Percentiles rank a stretch among this genome's conserved stretches.
Evolutionary conservation across 176 grass and related monocot genomes (phyloP).

Genomic region (Zoysia pacifica): DNA sequence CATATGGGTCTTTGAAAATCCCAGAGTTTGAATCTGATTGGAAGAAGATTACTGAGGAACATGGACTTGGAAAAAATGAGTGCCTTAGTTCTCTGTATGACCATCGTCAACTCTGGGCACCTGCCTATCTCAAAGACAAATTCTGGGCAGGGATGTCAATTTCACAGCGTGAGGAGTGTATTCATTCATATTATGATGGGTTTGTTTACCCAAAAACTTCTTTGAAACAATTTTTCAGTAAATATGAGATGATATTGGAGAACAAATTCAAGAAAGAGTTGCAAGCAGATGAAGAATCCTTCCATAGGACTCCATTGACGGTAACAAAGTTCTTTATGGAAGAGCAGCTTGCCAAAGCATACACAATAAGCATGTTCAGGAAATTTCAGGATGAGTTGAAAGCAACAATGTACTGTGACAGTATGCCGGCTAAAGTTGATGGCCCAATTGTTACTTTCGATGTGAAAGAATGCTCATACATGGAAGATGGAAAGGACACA

Average conservation of each 20-base stretch:
- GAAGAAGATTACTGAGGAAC: constrained; percentile 68
- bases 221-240: constrained; percentile 89
- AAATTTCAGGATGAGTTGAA: constrained; percentile 97
- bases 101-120: constrained; percentile 74
- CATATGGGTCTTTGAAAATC: constrained; percentile 65
- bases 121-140: constrained; percentile 76
- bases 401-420: constrained; percentile 97
- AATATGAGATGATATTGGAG: constrained; percentile 84
- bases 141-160: constrained; percentile 92
- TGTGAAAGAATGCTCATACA: constrained; percentile 89
- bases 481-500: constrained; percentile 80
- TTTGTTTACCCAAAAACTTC: constrained; percentile 93
- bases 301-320: constrained; percentile 74
- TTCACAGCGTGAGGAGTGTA: constrained; percentile 59
- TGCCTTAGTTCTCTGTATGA: constrained; percentile 83
- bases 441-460: constrained; percentile 62
- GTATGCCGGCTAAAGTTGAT: constrained; percentile 65
- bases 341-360: constrained; percentile 82
- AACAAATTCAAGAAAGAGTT: constrained; percentile 91
- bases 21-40: constrained; percentile 78
- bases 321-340: constrained; percentile 99
- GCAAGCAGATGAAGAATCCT: constrained; percentile 87
- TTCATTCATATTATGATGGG: constrained; percentile 85
- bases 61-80: constrained; percentile 76
- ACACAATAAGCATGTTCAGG: constrained; percentile 92